Evolutionary conservation across 2,329 filamentous ascomycete species (phyloP), one percentile per base, ranked within the genome.

Genomic region (Aspergillus eucalypticola): DNA sequence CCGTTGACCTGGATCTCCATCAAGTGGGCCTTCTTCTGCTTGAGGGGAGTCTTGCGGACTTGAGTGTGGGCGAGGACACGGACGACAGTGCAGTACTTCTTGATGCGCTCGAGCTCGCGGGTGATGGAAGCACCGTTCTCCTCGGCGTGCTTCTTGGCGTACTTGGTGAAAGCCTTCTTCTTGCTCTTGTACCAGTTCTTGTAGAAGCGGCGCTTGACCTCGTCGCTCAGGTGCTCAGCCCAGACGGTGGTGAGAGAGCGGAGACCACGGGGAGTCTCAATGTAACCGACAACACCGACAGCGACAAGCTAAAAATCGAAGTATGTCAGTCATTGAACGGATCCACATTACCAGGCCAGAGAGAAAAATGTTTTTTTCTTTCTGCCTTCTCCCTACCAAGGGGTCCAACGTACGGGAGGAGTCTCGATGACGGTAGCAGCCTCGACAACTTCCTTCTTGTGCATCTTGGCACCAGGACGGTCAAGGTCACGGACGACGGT

Each of bases 151-250:
- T 96, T 94, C 92, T 98, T 99, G 86, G 95, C 92, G 85, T 99
- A 99, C 88, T 96, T 97, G 88, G 95, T 99, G 87, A 99, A 99
- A 67, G 95, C 95, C 94, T 99, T 99, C 92, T 97, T 98, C 93
- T 99, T 99, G 88, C 89, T 92, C 90, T 96, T 96, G 91, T 99
- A 99, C 95, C 95, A 99, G 90, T 99, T 99, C 92, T 98, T 98
- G 91, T 99, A 99, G 92, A 99, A 99, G 80, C 95, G 91, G 78
- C 95, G 91, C 90, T 96, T 96, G 83, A 99, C 80, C 86, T 98
- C 95, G 83, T 99, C 95, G 84, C 90, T 91, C 83, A 99, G 83
- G 83, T 99, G 95, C 89, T 98, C 95, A 78, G 95, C 95, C 95
- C 95, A 99, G 81, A 99, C 92, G 79, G 95, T 98, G 81, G 93